Evolutionary conservation across 1,284 basidiomycete species (phyloP).

Genomic region (Pseudozyma thailandica): DNA sequence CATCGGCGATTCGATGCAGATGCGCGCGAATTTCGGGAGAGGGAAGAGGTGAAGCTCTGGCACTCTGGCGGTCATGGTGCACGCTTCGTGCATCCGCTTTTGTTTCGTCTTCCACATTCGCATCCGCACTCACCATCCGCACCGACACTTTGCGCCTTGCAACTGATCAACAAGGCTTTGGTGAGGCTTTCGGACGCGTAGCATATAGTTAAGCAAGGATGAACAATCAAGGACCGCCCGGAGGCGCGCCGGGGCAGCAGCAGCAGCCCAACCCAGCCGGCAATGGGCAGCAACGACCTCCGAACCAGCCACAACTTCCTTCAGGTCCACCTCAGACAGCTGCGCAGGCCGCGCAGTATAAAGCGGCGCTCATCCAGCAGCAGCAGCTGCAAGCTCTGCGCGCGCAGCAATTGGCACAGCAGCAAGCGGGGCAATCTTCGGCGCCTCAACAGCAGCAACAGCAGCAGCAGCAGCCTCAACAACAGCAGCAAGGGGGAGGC

Average conservation of each 20-base stretch:
- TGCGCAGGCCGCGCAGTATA: conserved; percentile 45
- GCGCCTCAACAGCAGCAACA: conserved; percentile 29
- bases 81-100: background rate
- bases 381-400: conserved; percentile 51
- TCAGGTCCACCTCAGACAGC: conserved; percentile 32
- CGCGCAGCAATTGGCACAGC: conserved; percentile 41
- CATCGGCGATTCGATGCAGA: background rate
- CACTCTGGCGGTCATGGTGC: background rate
- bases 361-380: conserved; percentile 49
- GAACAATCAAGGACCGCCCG: conserved; percentile 34
- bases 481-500: conserved; percentile 29
- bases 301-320: conserved; percentile 19
- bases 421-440: conserved; percentile 23
- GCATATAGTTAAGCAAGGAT: conserved; percentile 2
- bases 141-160: too few species aligned
- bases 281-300: conserved; percentile 10
- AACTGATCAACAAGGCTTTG: too few species aligned
- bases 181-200: too few species aligned
- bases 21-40: conserved; percentile 7
- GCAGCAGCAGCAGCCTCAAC: conserved; percentile 15
- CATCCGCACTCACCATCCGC: too few species aligned
- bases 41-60: background rate
- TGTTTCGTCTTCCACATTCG: background rate
- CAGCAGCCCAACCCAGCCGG: conserved; percentile 8
- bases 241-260: conserved; percentile 24